Evolutionary conservation across 257 asterid species (phyloP).

Genomic region (Euphrasia confusa): DNA sequence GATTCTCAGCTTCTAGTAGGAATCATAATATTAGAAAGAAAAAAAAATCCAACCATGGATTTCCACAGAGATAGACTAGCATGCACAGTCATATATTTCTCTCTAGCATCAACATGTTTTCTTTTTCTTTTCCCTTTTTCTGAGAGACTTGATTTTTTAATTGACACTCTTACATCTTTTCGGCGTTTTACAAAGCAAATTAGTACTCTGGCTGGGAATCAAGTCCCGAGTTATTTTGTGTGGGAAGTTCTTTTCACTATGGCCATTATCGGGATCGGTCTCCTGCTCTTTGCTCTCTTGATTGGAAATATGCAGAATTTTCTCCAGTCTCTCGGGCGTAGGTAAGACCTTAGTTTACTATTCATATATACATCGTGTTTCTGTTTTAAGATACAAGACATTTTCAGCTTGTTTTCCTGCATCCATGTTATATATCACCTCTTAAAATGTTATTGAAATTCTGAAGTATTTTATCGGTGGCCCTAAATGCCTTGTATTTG

Average conservation of each 20-base stretch:
- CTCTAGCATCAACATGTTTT: not conserved
- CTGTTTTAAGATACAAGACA: too few species aligned
- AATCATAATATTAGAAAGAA: too few species aligned
- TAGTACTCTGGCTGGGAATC: slow-evolving; percentile 94
- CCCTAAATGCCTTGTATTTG: not conserved
- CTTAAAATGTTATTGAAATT: not conserved
- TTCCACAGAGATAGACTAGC: too few species aligned
- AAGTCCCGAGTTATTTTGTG: slow-evolving; percentile 64
- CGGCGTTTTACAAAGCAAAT: slow-evolving; percentile 52
- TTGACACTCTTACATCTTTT: slow-evolving; percentile 14
- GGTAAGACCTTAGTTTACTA: slow-evolving; percentile 32
- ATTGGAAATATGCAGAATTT: slow-evolving; percentile 96
- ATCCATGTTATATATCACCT: not conserved
- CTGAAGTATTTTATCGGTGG: too few species aligned
- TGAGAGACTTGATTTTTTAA: not conserved
- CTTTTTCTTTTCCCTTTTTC: not conserved
- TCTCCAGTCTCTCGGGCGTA: slow-evolving; percentile 88
- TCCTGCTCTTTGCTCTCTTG: slow-evolving; percentile 79
- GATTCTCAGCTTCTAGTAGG: not conserved
- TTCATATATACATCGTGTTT: not conserved
- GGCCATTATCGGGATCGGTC: slow-evolving; percentile 78
- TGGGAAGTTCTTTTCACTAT: slow-evolving; percentile 90
- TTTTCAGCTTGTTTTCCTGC: not conserved
- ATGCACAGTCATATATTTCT: not conserved
- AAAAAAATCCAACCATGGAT: too few species aligned